Percentiles rank a stretch among this genome's conserved stretches.
These are phyloP conservation scores for Septoria linicola DNA, from an alignment of 2,329 filamentous ascomycete genomes.

Conservation along the genomic window DNA sequence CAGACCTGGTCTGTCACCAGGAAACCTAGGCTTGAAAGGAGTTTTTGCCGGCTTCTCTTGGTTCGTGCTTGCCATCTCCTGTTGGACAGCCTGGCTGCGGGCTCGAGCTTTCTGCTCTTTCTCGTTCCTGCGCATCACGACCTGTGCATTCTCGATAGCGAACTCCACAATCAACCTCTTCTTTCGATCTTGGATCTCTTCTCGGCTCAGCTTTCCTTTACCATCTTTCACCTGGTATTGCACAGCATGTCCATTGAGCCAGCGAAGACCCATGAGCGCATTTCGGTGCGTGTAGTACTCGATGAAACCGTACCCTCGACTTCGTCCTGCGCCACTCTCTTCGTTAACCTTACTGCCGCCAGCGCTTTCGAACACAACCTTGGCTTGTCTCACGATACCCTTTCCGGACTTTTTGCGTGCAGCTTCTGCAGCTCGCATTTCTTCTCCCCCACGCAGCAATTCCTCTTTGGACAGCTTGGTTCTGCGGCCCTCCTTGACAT, in stretches of 20 bases:
- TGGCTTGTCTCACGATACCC: conserved; percentile 86
- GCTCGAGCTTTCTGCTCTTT: conserved; percentile 58
- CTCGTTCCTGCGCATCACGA: conserved; percentile 75
- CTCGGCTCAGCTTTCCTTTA: conserved; percentile 41
- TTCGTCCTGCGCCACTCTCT: conserved; percentile 72
- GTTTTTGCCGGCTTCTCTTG: conserved; percentile 17
- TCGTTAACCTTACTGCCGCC: conserved; percentile 83
- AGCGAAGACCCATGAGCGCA: conserved; percentile 91
- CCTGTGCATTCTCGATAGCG: conserved; percentile 95
- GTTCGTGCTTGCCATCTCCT: conserved; percentile 18
- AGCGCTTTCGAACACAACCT: conserved; percentile 86
- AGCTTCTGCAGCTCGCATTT: conserved; percentile 77
- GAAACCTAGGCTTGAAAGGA: conserved; percentile 20
- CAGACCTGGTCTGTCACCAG: conserved; percentile 29
- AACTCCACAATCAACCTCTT: conserved; percentile 94
- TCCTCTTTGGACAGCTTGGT: conserved; percentile 87
- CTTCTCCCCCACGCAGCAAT: conserved; percentile 71
- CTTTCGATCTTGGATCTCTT: conserved; percentile 67
- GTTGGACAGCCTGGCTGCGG: conserved; percentile 38
- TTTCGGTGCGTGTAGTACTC: conserved; percentile 93
- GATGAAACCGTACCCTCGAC: conserved; percentile 93
- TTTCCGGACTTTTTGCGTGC: conserved; percentile 78
- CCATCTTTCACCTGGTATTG: conserved; percentile 49
- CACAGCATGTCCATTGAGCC: conserved; percentile 77
- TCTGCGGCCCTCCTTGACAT: conserved; percentile 76